Conservation (phyloP, 768 basidiomycete genomes). For the Naganishia vaughanmartiniae region DNA sequence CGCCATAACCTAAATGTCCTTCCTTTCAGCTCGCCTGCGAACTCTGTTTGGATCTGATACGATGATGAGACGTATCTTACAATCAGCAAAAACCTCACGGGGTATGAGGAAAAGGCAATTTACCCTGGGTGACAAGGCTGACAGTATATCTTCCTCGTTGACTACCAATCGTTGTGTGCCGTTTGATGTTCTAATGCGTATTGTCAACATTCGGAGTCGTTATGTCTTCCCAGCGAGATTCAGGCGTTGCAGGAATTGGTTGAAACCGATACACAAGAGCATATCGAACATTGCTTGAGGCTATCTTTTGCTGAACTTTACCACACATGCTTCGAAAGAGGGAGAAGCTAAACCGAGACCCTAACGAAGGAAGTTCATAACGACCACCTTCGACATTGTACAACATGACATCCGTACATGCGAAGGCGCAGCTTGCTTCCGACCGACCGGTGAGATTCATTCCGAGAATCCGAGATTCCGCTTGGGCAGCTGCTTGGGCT, state of each 20-base stretch:
- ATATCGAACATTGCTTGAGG: neutral
- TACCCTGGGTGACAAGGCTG: neutral
- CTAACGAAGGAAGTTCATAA: too few relatives aligned
- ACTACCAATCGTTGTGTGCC: slow-evolving; percentile 5
- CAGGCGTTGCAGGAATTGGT: neutral
- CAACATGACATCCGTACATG: too few relatives aligned
- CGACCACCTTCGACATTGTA: neutral
- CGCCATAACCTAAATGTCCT: slow-evolving; percentile 10
- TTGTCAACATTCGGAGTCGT: slow-evolving; percentile 3
- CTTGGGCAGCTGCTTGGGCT: too few relatives aligned
- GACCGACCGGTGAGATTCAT: neutral
- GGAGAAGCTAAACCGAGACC: too few relatives aligned
- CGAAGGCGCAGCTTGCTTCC: neutral
- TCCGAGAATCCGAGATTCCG: neutral
- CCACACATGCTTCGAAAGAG: too few relatives aligned
- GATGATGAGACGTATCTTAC: neutral
- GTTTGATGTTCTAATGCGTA: slow-evolving; percentile 7
- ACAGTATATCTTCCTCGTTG: slow-evolving; percentile 1
- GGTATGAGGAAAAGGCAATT: neutral
- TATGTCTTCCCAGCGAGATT: neutral
- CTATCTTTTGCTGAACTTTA: neutral
- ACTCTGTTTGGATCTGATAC: neutral
- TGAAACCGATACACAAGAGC: neutral
- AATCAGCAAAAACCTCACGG: neutral
- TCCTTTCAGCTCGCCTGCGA: neutral